Base-by-base conservation (phyloP, 2,329 filamentous ascomycete species). In the Claviceps sp. region DNA sequence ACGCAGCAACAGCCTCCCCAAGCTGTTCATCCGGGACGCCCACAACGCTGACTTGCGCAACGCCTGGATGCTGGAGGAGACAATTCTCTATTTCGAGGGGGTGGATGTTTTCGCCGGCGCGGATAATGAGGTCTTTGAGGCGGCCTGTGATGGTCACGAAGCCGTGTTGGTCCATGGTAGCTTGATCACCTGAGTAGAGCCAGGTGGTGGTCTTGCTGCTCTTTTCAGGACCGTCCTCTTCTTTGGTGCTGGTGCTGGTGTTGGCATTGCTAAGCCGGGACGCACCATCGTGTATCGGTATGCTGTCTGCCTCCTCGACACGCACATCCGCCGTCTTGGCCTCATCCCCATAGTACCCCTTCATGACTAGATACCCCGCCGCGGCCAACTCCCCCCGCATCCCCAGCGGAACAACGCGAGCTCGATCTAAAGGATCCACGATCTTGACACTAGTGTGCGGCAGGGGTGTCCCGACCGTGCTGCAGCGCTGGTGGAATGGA, bases 131-230 rank as follows among this genome's bases (percentile, higher is more conserved):
- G 64, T 98, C 93, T 68, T 97, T 97, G 63, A 95, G 91, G 16
- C 90, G 77, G 3, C 90, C 89, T 1, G 89, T 96, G 62, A 97
- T 95, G 59, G 79, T 78, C 2, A 96, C 79, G 63, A 89, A 97
- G 2, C 91, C 93, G 30, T 89, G 76, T 4, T 69, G 73, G 55
- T 94, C 88, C 78, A 97, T 94, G 50, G 73, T 71, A 2, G 89
- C 93, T 71, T 97, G 91, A 62, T 98, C 93, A 20, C 93, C 93
- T 0, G 86, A 94, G 67, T 86, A 75, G 85, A 97, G 93, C 91
- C 91, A 97, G 18, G 85, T 63, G 46, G 75, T 78, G 30, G 30
- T 34, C 30, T 34, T 34, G 30, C 3, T 34, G 30, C 30, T 11
- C 30, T 34, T 34, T 4, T 11, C 30, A 34, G 30, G 30, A 11